Evolutionary conservation across 169 alveolate species (phyloP).

Genomic region (Eimeria sp.): DNA sequence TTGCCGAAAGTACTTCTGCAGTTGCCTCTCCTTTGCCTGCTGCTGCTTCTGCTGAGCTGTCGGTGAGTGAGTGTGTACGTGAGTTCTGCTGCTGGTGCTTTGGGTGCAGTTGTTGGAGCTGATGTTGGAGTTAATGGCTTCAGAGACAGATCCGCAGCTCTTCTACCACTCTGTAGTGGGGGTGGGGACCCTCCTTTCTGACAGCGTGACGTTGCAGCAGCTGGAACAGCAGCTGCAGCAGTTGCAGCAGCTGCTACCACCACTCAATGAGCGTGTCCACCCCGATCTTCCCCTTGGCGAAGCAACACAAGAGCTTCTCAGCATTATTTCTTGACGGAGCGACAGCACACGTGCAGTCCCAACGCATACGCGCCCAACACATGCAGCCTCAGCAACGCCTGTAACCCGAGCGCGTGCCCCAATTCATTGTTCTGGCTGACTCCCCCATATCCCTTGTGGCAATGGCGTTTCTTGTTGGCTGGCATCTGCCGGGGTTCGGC

Average conservation of each 20-base stretch:
- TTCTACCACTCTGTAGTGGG: constrained; percentile 21
- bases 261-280: constrained; percentile 33
- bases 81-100: constrained; percentile 3
- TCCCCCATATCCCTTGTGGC: not conserved
- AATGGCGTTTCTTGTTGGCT: not conserved
- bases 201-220: constrained; percentile 38
- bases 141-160: constrained; percentile 31
- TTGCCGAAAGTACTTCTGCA: not conserved
- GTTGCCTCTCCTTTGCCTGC: not conserved
- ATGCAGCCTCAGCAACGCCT: not conserved
- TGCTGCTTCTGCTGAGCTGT: constrained; percentile 6
- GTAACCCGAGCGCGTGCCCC: not conserved
- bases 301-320: constrained; percentile 34
- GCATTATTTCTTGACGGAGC: not conserved
- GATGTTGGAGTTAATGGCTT: not conserved
- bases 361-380: not conserved
- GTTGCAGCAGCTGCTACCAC: constrained; percentile 66
- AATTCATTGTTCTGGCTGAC: not conserved
- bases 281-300: constrained; percentile 45
- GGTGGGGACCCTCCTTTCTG: constrained; percentile 27
- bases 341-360: constrained; percentile 19
- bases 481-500: not conserved
- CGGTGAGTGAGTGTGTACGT: not conserved
- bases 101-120: constrained; percentile 32
- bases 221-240: constrained; percentile 58